Evolutionary conservation across 129 eudicot species (phyloP), one percentile per base, ranked within the genome.

Genomic region (Flaveria linearis): DNA sequence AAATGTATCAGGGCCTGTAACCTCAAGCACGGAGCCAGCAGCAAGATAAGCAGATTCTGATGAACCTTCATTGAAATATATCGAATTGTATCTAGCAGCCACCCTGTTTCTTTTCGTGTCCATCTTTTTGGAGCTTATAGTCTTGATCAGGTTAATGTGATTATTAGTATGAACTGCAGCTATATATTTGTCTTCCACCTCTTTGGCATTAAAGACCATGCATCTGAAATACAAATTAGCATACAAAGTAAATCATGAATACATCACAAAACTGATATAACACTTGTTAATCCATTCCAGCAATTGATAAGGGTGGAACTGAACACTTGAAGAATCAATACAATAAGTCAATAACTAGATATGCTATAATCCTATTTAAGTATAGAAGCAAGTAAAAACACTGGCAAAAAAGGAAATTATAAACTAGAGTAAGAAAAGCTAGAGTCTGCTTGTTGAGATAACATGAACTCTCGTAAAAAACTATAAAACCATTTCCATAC

Each of bases 21-120:
- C 99, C 97, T 95, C 89, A 51, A 89, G 69, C 61, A 95, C 97
- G 70, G 97, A 89, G 16, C 99, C 99, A 30, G 97, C 97, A 52
- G 99, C 94, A 76, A 95, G 92, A 84, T 82, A 89, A 75, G 99
- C 97, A 74, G 99, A 88, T 84, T 91, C 91, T 16, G 99, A 75
- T 76, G 99, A 91, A 81, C 97, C 96, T 82, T 89, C 86, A 71
- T 89, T 95, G 71, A 95, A 87, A 81, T 95, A 89, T 61, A 95
- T 86, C 9, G 99, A 91, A 82, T 91, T 88, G 74, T 71, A 87
- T 17, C 75, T 86, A 41, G 82, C 80, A 77, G 97, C 91, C 60
- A 86, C 69, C 80, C 68, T 84, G 72, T 78, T 76, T 81, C 96
- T 86, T 62, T 63, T 64, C 4, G 84, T 74, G 50, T 58, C 81